phyloP scores from a whole-genome alignment of 495 filamentous ascomycete genomes.

The Pseudotulostoma volvatum region DNA sequence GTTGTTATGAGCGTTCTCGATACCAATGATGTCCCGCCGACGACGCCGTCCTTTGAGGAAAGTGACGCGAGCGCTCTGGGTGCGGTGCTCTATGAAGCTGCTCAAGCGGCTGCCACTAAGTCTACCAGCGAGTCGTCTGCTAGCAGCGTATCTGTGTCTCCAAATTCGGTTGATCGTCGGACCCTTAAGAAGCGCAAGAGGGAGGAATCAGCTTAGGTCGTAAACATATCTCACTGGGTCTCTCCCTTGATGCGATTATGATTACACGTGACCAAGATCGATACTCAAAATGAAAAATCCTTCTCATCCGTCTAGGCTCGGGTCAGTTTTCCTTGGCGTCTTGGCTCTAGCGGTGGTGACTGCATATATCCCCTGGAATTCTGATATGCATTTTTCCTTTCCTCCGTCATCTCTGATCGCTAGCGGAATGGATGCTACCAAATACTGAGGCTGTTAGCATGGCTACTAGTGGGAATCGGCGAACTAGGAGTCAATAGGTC shows the following conservation, averaged over 20 bases:
- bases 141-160: constrained; percentile 25
- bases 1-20: constrained; percentile 81
- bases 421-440: neutral
- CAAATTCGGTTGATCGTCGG: constrained; percentile 27
- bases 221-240: constrained; percentile 1
- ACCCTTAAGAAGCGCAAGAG: constrained; percentile 68
- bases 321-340: constrained; percentile 21
- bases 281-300: constrained; percentile 3
- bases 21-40: constrained; percentile 35
- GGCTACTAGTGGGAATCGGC: neutral
- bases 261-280: constrained; percentile 30
- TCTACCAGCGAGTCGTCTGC: constrained; percentile 36
- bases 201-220: constrained; percentile 21
- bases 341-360: constrained; percentile 6
- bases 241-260: constrained; percentile 10
- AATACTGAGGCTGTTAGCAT: neutral
- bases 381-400: neutral
- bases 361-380: neutral
- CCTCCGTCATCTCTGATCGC: neutral
- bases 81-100: constrained; percentile 58
- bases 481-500: neutral
- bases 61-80: constrained; percentile 48
- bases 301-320: constrained; percentile 7
- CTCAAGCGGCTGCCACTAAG: constrained; percentile 43
- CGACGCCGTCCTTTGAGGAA: constrained; percentile 30